Evolutionary conservation across 176 grass and related monocot genomes (phyloP).

Genomic region (Cenchrus fungigraminus): DNA sequence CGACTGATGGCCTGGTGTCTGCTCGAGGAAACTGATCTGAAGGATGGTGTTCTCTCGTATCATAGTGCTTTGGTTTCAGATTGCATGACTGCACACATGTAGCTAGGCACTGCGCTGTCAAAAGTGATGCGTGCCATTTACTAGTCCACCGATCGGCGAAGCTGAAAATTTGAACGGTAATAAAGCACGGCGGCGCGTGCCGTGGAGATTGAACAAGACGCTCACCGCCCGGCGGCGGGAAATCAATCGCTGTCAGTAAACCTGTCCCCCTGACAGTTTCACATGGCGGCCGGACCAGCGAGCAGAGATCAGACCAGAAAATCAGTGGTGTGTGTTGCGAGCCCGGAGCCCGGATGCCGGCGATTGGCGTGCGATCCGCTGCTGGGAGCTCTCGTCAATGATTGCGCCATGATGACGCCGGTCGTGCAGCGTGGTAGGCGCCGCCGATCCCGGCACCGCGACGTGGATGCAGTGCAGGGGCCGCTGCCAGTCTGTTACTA

Average conservation of each 20-base stretch:
- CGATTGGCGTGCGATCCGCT: background rate
- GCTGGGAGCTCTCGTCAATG: conserved; percentile 19
- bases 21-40: too few relatives aligned
- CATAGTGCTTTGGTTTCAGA: background rate
- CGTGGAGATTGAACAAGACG: background rate
- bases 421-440: background rate
- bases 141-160: too few relatives aligned
- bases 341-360: background rate
- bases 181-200: background rate
- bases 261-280: conserved; percentile 17
- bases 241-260: background rate
- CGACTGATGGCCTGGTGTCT: background rate
- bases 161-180: too few relatives aligned
- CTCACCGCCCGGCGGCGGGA: background rate
- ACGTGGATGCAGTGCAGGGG: background rate
- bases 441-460: conserved; percentile 15
- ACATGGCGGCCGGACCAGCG: conserved; percentile 7
- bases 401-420: conserved; percentile 40
- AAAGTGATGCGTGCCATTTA: too few relatives aligned
- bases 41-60: background rate
- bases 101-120: background rate
- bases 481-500: background rate
- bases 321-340: too few relatives aligned
- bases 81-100: too few relatives aligned
- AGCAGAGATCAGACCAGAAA: too few relatives aligned